Base-by-base conservation (phyloP, 352 stramenopile genomes). In the Pythium apleroticum region DNA sequence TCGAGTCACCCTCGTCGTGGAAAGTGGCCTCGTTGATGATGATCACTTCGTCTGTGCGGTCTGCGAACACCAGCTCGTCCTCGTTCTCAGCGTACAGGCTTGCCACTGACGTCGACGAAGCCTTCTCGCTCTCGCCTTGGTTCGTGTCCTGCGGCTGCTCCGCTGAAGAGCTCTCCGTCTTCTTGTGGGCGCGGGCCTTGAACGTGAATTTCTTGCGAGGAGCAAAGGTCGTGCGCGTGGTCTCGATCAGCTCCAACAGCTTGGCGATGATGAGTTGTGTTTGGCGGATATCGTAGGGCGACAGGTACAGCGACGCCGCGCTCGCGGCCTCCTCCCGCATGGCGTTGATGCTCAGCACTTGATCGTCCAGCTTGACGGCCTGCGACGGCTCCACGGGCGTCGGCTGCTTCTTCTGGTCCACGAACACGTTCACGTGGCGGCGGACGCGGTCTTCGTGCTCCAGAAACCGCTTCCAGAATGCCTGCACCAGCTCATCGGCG, bases 141-240 rank as follows among this genome's bases (percentile, higher is more conserved):
- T 66, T 65, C 11, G 59, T 48, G 25, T 37, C 25, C 15, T 27
- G 41, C n/a, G 20, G 10, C 43, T 19, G 50, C 27, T 27, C 35
- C 1, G 15, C 37, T 17, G 28, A 24, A 0, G 45, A 19, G 19
- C 33, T 46, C 24, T 63, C 59, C 1, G 14, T 39, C 35, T 68
- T 67, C 35, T 37, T 63, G 22, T 48, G 37, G 27, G 59, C 39
- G 8, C 65, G 65, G 17, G 59, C 46, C 22, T 68, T 68, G 54
- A 97, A 97, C 6, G 81, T 74, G 30, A 97, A 97, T 63, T 93
- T 95, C 69, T 95, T 95, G 37, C 89, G 76, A 1, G 89, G 89
- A 14, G 84, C 79, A 57, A 96, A 84, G 4, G 75, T 76, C 60
- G 73, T 61, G 3, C 86, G 78, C 5, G 84, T 91, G 0, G 76